These are phyloP conservation scores for Backusella luteola DNA, from an alignment of 192 early-diverging fungal species.

Conservation along the genomic window DNA sequence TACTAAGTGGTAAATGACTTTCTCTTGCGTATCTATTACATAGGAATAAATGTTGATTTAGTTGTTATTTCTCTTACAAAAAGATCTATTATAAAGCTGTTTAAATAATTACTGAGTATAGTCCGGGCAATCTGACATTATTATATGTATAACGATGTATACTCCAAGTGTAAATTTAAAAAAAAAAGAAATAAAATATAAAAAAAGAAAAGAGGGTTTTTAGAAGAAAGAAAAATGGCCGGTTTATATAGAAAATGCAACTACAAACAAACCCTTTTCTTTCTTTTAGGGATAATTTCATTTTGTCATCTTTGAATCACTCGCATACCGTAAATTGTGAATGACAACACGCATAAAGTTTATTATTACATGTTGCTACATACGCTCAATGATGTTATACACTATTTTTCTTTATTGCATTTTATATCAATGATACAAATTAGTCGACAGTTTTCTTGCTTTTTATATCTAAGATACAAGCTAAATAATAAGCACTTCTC, in stretches of 20 bases:
- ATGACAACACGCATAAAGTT: slow-evolving; percentile 2
- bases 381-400: background rate
- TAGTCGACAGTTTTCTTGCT: background rate
- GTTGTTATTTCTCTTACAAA: background rate
- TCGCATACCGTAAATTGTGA: background rate
- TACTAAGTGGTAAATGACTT: slow-evolving; percentile 24
- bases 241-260: background rate
- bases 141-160: background rate
- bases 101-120: background rate
- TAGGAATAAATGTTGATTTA: background rate
- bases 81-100: background rate
- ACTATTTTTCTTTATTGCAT: background rate
- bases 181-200: background rate
- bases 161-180: background rate
- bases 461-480: background rate
- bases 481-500: background rate
- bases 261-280: background rate
- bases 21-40: slow-evolving; percentile 18
- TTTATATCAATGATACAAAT: background rate
- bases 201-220: background rate
- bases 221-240: background rate
- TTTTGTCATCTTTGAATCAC: slow-evolving; percentile 2
- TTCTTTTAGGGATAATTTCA: background rate
- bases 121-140: background rate
- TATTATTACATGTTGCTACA: background rate